Conservation (phyloP, 1,284 basidiomycete genomes). For the Vanrija sp. region DNA sequence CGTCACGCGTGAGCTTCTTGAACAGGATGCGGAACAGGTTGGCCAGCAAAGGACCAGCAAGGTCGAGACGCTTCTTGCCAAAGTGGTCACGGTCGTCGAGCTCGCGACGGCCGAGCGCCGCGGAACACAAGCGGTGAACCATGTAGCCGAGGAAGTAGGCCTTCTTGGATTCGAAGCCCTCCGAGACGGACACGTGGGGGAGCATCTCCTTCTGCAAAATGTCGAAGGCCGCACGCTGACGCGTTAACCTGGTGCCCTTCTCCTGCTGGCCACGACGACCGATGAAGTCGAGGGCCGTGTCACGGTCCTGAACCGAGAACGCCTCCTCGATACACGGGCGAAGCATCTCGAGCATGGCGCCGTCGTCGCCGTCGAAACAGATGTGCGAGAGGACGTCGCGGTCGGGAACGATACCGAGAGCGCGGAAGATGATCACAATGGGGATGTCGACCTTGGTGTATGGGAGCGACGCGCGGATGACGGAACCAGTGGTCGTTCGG, state of each 20-base stretch:
- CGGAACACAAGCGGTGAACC: conserved; percentile 91
- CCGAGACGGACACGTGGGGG: conserved; percentile 92
- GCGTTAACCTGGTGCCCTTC: conserved; percentile 83
- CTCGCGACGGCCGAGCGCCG: conserved; percentile 89
- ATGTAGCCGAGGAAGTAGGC: conserved; percentile 99
- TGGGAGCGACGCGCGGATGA: conserved; percentile 95
- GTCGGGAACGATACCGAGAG: conserved; percentile 95
- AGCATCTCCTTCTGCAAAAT: conserved; percentile 99
- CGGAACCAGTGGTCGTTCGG: conserved; percentile 62
- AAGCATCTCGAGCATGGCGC: conserved; percentile 94
- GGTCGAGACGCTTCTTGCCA: conserved; percentile 94
- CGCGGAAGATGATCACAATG: conserved; percentile 98
- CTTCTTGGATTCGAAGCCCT: conserved; percentile 96
- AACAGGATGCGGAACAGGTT: conserved; percentile 98
- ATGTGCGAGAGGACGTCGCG: conserved; percentile 97
- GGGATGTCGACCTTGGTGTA: conserved; percentile 99
- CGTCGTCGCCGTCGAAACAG: conserved; percentile 95
- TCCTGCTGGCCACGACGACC: conserved; percentile 96
- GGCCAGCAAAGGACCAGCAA: conserved; percentile 91
- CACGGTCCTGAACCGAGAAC: conserved; percentile 95
- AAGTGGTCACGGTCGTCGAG: conserved; percentile 99
- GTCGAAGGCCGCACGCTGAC: conserved; percentile 94
- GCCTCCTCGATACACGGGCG: conserved; percentile 99
- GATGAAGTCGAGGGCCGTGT: conserved; percentile 90
- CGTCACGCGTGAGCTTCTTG: conserved; percentile 92